Evolutionary conservation across 495 filamentous ascomycete genomes (phyloP).

Genomic region (Amphirosellinia nigrospora): DNA sequence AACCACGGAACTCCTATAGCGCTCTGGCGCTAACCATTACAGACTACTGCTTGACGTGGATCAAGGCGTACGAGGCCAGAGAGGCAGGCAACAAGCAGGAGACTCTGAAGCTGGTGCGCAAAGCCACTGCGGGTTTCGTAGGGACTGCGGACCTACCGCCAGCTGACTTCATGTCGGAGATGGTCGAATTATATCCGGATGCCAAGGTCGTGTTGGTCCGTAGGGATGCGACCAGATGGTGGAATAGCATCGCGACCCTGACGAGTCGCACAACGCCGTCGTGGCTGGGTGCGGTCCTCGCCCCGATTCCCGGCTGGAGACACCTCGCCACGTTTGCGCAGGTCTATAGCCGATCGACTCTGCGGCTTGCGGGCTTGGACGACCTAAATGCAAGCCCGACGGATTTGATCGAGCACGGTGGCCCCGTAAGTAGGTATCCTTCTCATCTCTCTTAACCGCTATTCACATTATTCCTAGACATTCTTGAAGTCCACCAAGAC

Average conservation of each 20-base stretch:
- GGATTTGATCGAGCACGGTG: slow-evolving; percentile 31
- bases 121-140: slow-evolving; percentile 42
- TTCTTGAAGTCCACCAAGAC: neutral
- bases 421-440: slow-evolving; percentile 33
- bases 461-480: neutral
- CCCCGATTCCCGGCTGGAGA: slow-evolving; percentile 38
- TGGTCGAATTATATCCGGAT: slow-evolving; percentile 46
- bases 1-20: neutral
- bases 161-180: slow-evolving; percentile 41
- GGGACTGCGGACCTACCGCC: slow-evolving; percentile 42
- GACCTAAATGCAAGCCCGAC: slow-evolving; percentile 20
- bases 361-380: slow-evolving; percentile 31
- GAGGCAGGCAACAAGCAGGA: slow-evolving; percentile 34
- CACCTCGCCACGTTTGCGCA: slow-evolving; percentile 31
- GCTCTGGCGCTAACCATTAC: neutral
- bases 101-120: slow-evolving; percentile 36
- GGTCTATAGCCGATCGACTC: slow-evolving; percentile 34
- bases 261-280: slow-evolving; percentile 30
- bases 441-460: neutral
- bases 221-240: slow-evolving; percentile 41
- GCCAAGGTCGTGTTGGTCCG: slow-evolving; percentile 45
- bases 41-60: slow-evolving; percentile 40
- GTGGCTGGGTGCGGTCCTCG: slow-evolving; percentile 38
- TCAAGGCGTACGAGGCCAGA: slow-evolving; percentile 35
- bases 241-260: slow-evolving; percentile 38